Evolutionary conservation across 352 stramenopile genomes (phyloP).

Genomic region (Phytophthora tubulina): DNA sequence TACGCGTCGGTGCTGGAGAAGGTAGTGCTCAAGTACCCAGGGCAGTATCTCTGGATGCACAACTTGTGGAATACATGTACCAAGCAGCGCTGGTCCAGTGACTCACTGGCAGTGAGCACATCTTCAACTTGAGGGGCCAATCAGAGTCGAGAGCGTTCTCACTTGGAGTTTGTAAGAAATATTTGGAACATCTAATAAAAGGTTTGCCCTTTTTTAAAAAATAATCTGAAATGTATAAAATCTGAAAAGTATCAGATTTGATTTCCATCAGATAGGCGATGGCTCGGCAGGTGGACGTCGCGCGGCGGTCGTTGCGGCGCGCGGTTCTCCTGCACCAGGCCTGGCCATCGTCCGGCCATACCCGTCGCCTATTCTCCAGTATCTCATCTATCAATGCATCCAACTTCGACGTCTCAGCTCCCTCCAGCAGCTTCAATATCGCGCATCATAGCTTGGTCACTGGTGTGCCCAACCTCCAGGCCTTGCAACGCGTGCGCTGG

Average conservation of each 20-base stretch:
- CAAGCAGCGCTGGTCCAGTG: too few relatives aligned
- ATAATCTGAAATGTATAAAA: too few relatives aligned
- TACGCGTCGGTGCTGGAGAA: constrained; percentile 54
- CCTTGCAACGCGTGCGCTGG: constrained; percentile 44
- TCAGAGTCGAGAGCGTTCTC: too few relatives aligned
- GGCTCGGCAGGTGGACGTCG: constrained; percentile 29
- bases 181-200: too few relatives aligned
- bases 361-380: constrained; percentile 22
- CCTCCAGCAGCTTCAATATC: constrained; percentile 22
- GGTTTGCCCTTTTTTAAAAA: too few relatives aligned
- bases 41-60: constrained; percentile 65
- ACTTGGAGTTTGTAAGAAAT: too few relatives aligned
- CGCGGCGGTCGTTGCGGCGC: constrained; percentile 23
- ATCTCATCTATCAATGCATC: constrained; percentile 20
- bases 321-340: constrained; percentile 12
- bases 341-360: background rate
- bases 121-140: too few relatives aligned
- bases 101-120: too few relatives aligned
- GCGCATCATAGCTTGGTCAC: constrained; percentile 49
- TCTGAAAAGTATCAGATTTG: too few relatives aligned
- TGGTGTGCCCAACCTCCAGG: constrained; percentile 39
- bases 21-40: constrained; percentile 39
- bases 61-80: constrained; percentile 10
- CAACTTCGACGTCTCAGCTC: constrained; percentile 12
- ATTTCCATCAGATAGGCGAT: constrained; percentile 8